Evolutionary conservation across 345 rosid genomes (phyloP).

Genomic region (Populus nigra): DNA sequence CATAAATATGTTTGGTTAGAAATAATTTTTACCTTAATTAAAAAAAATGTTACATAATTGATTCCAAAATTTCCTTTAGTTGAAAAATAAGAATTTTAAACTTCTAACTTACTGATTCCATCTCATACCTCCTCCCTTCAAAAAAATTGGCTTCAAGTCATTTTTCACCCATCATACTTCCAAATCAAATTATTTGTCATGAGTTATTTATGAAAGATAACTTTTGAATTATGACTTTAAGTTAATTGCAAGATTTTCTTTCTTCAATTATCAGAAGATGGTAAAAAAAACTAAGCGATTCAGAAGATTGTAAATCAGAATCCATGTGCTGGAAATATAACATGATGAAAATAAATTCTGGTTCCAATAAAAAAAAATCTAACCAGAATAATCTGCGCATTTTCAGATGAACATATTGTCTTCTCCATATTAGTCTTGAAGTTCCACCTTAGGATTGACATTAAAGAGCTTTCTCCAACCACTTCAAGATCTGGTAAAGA

Average conservation of each 20-base stretch:
- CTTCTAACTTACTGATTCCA: not conserved
- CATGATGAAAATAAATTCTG: not conserved
- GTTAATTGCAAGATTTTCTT: not conserved
- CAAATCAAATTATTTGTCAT: not conserved
- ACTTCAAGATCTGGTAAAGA: constrained; percentile 71
- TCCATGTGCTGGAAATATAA: not conserved
- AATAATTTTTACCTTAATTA: no score
- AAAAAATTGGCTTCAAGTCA: not conserved
- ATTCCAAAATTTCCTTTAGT: no score
- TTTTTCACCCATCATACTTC: not conserved
- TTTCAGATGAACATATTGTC: constrained; percentile 46
- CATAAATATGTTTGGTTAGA: no score
- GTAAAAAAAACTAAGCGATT: not conserved
- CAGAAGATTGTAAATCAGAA: not conserved
- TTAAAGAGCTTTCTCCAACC: constrained; percentile 63
- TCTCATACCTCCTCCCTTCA: not conserved
- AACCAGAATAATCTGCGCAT: constrained; percentile 64
- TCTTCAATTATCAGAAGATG: not conserved
- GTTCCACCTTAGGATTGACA: constrained; percentile 73
- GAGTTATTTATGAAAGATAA: not conserved
- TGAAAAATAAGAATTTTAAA: no score
- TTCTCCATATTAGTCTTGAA: constrained; percentile 65
- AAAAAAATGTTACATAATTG: not conserved
- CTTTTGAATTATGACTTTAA: not conserved
- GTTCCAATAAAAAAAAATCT: constrained; percentile 8